Conservation (phyloP, 1,284 basidiomycete genomes). For the Rhodotorula mucilaginosa region DNA sequence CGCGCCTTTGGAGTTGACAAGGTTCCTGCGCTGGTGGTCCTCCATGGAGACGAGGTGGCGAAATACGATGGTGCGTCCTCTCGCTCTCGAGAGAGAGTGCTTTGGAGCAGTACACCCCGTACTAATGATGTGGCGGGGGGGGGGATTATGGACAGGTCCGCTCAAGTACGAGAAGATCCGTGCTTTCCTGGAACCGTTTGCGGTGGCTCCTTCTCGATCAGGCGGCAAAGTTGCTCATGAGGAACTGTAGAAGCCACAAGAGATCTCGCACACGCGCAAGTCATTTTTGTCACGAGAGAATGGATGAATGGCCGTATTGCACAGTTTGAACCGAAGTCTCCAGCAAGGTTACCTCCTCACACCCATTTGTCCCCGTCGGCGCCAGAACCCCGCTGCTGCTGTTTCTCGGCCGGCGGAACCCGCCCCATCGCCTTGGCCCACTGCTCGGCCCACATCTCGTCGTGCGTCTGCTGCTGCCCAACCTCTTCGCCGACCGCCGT, state of each 20-base stretch:
- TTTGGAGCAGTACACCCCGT: not conserved
- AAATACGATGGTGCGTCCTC: conserved; percentile 34
- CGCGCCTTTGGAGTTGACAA: conserved; percentile 35
- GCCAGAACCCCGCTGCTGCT: not conserved
- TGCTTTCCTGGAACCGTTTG: conserved; percentile 28
- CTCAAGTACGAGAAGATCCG: conserved; percentile 39
- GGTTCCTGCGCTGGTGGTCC: conserved; percentile 29
- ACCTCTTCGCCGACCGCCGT: no score
- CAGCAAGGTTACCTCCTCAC: not conserved
- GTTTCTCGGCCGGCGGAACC: not conserved
- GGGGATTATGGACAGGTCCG: conserved; percentile 15
- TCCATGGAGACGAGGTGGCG: conserved; percentile 19
- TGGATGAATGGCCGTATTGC: no score
- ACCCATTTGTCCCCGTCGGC: no score
- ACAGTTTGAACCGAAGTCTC: no score
- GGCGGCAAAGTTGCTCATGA: conserved; percentile 16
- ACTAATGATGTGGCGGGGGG: no score
- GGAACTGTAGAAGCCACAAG: conserved; percentile 14
- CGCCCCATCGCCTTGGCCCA: not conserved
- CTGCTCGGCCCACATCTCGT: not conserved
- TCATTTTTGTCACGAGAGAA: not conserved
- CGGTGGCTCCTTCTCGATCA: not conserved
- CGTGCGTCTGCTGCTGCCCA: not conserved
- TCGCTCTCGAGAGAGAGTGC: not conserved
- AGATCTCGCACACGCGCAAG: no score